Base-by-base conservation (phyloP, 495 filamentous ascomycete species). In the Podospora fimiseda region DNA sequence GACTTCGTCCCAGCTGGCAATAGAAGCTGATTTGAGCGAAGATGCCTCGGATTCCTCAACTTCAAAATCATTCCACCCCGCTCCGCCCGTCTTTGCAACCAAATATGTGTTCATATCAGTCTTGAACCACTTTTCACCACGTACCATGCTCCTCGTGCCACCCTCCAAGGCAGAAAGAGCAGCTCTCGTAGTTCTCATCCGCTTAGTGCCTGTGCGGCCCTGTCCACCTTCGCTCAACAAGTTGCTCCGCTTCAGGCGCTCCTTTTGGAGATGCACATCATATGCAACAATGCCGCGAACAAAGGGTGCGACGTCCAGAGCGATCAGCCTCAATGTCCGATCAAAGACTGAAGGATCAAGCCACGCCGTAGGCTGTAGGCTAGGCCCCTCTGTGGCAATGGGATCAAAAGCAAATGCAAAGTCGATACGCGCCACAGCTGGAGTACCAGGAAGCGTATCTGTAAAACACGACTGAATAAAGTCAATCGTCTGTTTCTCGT, bases 81-180 rank as follows among this genome's bases (percentile, higher is more conserved):
- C 64, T 6, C 81, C 82, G 0, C 81, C 88, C 1, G 90, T 92
- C 36, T 66, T 70, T 60, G 88, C 73, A 1, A 94, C 80, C 24
- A 78, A 61, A 7, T 72, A 63, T 7, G 81, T 73, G 55, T 92
- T 86, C 9, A 86, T 64, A 4, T 81, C 74, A 19, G 73, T 73
- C n/a, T 79, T 74, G 64, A 96, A 92, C 81, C 90, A 96, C 46
- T 79, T 77, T 65, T 93, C 89, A 48, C 79, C 81, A 43, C 89
- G 78, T 15, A 81, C 88, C 2, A 74, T 81, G 36, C 81, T 79
- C 58, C 93, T 81, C 41, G 76, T 76, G 1, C 89, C 84, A 15
- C 90, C 91, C 60, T 95, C 90, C 0, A 91, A 74, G 0, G 92
- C 94, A 11, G 86, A 87, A 36, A 90, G 79, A 22, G 88, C 87